phyloP scores from a whole-genome alignment of 2,329 filamentous ascomycete genomes.

The Penicillium sp. region DNA sequence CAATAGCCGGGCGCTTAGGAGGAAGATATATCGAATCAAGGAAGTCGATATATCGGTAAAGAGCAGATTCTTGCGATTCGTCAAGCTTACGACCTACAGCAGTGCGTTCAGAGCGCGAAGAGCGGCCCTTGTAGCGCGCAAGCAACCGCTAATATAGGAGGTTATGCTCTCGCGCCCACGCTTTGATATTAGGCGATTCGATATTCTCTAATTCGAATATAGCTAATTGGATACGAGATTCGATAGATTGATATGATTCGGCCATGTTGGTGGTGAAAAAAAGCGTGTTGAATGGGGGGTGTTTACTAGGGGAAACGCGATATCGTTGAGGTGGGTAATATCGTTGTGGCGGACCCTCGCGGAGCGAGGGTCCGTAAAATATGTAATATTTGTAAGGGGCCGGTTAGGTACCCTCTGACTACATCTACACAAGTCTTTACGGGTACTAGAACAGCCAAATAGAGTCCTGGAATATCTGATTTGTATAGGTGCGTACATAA shows the following conservation, averaged over 20 bases:
- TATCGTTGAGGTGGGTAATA: too few species aligned
- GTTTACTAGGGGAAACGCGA: too few species aligned
- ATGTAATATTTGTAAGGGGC: too few species aligned
- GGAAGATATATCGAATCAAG: neutral
- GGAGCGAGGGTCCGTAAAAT: too few species aligned
- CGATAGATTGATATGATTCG: too few species aligned
- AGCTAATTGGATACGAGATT: too few species aligned
- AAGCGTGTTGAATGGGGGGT: too few species aligned
- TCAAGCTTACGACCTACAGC: neutral
- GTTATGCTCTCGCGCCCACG: too few species aligned
- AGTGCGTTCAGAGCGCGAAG: neutral
- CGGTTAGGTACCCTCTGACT: neutral
- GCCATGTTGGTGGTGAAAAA: too few species aligned
- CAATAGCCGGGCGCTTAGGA: neutral
- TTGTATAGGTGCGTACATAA: conserved; percentile 35
- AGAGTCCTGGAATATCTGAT: conserved; percentile 25
- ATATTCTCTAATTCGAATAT: too few species aligned
- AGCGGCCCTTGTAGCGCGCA: neutral
- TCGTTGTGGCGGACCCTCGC: too few species aligned
- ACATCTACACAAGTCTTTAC: neutral
- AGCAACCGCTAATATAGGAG: neutral
- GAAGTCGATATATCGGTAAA: neutral
- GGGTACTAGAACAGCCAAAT: neutral
- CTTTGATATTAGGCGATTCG: too few species aligned
- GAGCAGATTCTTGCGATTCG: neutral